Evolutionary conservation across 2,329 filamentous ascomycete species (phyloP), one percentile per base, ranked within the genome.

Genomic region (Neonectria punicea): DNA sequence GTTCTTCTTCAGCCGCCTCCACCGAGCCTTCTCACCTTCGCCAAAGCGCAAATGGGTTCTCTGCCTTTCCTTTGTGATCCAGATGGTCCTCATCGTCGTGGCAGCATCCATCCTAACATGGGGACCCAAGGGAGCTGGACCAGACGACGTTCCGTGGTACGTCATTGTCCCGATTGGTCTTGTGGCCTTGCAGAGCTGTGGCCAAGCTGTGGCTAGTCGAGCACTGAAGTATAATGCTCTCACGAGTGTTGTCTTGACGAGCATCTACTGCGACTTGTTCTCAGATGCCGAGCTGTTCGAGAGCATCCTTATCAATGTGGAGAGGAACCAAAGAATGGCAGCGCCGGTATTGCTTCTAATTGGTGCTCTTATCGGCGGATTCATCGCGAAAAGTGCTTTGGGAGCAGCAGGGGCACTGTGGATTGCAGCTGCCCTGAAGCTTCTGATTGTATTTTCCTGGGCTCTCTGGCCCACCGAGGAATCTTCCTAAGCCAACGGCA

Each of bases 241-340:
- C 20, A 94, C 92, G 0, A 93, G 90, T 66, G 92, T 94, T 16
- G 93, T 94, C 3, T 79, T 96, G 64, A 95, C 93, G 1, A 93
- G 91, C 75, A 89, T 93, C 67, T 95, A 94, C 80, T 94, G 92
- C 75, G 93, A 95, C 76, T 75, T 95, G 20, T 93, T 93, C 70
- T 91, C 89, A 1, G 91, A 93, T 61, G 79, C 80, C 34, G 77
- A 83, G 25, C 71, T 88, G 4, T 84, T 87, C 39, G 76, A 67
- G 53, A 63, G 65, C 36, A 16, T 77, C 1, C 53, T 74, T 9
- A 67, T 75, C 44, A 87, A 87, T 63, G 76, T 76, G 6, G 85
- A 87, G 74, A 76, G 86, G 34, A 87, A 88, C 67, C 80, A 84
- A 20, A 77, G 86, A 49, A 74, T 83, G 2, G 83, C 78, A 0